phyloP scores from a whole-genome alignment of 2,329 filamentous ascomycete genomes.

The Aquanectria penicillioides region DNA sequence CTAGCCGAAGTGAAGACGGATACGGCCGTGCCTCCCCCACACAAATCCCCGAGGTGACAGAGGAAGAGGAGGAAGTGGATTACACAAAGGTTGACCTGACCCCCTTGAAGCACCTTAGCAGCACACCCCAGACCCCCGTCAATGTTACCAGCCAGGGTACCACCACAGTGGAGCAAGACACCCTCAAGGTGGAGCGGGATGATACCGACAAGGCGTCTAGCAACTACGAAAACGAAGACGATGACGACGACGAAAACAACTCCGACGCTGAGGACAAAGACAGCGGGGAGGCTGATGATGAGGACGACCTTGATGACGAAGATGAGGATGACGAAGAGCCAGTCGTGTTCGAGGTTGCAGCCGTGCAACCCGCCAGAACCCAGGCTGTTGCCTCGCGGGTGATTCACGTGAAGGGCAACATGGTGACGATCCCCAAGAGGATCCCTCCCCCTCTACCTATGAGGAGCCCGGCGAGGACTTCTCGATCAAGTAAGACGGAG shows the following conservation, averaged over 20 bases:
- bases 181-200: slow-evolving; percentile 36
- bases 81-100: slow-evolving; percentile 68
- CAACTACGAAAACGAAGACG: slow-evolving; percentile 36
- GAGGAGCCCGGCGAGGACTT: slow-evolving; percentile 75
- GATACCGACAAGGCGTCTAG: slow-evolving; percentile 38
- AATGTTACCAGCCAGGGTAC: slow-evolving; percentile 36
- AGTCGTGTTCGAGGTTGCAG: slow-evolving; percentile 74
- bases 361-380: slow-evolving; percentile 63
- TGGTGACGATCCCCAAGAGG: slow-evolving; percentile 88
- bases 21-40: slow-evolving; percentile 54
- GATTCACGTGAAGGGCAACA: slow-evolving; percentile 76
- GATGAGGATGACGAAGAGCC: slow-evolving; percentile 55
- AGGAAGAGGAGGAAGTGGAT: slow-evolving; percentile 66
- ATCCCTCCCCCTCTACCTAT: slow-evolving; percentile 80
- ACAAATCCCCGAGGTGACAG: slow-evolving; percentile 47
- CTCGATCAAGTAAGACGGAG: slow-evolving; percentile 59
- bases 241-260: slow-evolving; percentile 35
- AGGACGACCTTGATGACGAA: background rate
- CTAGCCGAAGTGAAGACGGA: slow-evolving; percentile 63
- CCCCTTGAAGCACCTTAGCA: slow-evolving; percentile 58
- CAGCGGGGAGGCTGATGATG: slow-evolving; percentile 56
- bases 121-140: slow-evolving; percentile 40
- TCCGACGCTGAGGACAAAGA: slow-evolving; percentile 35
- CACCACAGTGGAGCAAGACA: slow-evolving; percentile 33
- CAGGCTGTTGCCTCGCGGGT: slow-evolving; percentile 72